These are phyloP conservation scores for Petunia axillaris DNA, from an alignment of 257 asterid species.

Conservation along the genomic window DNA sequence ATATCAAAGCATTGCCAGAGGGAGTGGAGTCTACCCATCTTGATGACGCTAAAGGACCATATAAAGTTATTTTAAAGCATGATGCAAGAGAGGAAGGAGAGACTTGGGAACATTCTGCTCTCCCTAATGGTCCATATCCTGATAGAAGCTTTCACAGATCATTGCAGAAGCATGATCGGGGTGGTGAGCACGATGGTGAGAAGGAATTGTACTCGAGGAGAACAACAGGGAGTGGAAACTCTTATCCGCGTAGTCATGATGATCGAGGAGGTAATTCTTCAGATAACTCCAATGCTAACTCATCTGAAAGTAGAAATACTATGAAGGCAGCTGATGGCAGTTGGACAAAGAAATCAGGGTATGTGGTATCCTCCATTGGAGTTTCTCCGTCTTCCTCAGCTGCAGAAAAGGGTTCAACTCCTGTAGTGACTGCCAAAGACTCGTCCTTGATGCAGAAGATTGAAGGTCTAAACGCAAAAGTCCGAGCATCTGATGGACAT, in stretches of 20 bases:
- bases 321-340: conserved; percentile 45
- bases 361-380: conserved; percentile 44
- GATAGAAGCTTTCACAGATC: conserved; percentile 44
- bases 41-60: conserved; percentile 52
- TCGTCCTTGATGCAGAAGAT: conserved; percentile 72
- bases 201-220: conserved; percentile 49
- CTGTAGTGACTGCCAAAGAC: conserved; percentile 49
- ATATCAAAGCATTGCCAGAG: conserved; percentile 49
- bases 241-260: conserved; percentile 41
- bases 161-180: conserved; percentile 70
- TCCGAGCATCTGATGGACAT: conserved; percentile 66
- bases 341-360: conserved; percentile 44
- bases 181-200: conserved; percentile 66
- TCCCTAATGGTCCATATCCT: conserved; percentile 38
- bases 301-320: conserved; percentile 44
- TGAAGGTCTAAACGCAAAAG: conserved; percentile 82
- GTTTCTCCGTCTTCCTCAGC: conserved; percentile 38
- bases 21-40: conserved; percentile 52
- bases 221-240: conserved; percentile 39
- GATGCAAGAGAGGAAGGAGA: conserved; percentile 62
- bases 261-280: conserved; percentile 44
- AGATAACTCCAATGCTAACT: conserved; percentile 39
- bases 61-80: conserved; percentile 53
- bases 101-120: conserved; percentile 45
- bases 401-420: conserved; percentile 43